A percentile compares a stretch with the other conserved stretches of the same genome.
These are phyloP conservation scores for Chlamydomonas asymmetrica DNA, from an alignment of 139 green algal species.

Conservation along the genomic window DNA sequence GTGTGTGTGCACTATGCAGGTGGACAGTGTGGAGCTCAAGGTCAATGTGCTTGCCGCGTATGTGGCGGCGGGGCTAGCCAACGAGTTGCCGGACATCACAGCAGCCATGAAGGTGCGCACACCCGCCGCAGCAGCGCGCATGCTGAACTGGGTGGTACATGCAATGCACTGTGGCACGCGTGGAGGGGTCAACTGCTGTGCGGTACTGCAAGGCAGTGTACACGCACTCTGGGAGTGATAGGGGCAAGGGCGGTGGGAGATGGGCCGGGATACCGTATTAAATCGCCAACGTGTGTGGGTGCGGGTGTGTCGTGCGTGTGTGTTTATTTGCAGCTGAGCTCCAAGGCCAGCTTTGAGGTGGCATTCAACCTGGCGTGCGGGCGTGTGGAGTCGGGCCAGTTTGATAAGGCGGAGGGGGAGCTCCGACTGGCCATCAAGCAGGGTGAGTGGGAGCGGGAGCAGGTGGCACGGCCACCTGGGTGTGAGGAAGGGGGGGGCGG, in stretches of 20 bases:
- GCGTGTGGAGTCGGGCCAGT: constrained; percentile 55
- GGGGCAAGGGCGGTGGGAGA: too few species aligned
- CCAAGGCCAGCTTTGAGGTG: constrained; percentile 72
- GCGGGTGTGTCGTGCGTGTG: too few species aligned
- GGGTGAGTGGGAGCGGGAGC: constrained; percentile 41
- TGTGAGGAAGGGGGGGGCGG: background rate
- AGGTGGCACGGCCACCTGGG: too few species aligned
- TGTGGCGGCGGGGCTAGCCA: constrained; percentile 58
- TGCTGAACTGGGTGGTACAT: too few species aligned
- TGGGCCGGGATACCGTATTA: too few species aligned
- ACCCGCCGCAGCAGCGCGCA: background rate
- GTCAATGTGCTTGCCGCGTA: constrained; percentile 88
- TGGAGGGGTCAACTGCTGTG: too few species aligned
- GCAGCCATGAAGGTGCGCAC: constrained; percentile 58
- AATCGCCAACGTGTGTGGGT: too few species aligned
- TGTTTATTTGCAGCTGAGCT: constrained; percentile 13
- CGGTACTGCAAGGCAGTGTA: too few species aligned
- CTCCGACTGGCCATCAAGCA: constrained; percentile 72
- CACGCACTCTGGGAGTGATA: too few species aligned
- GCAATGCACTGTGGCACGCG: too few species aligned
- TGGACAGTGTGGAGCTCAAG: constrained; percentile 65
- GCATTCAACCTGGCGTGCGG: constrained; percentile 86
- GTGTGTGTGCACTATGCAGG: constrained; percentile 36
- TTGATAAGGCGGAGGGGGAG: constrained; percentile 67
- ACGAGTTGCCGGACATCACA: constrained; percentile 73